phyloP scores from a whole-genome alignment of 306 rosid species.

The Cicer pinnatifidum region DNA sequence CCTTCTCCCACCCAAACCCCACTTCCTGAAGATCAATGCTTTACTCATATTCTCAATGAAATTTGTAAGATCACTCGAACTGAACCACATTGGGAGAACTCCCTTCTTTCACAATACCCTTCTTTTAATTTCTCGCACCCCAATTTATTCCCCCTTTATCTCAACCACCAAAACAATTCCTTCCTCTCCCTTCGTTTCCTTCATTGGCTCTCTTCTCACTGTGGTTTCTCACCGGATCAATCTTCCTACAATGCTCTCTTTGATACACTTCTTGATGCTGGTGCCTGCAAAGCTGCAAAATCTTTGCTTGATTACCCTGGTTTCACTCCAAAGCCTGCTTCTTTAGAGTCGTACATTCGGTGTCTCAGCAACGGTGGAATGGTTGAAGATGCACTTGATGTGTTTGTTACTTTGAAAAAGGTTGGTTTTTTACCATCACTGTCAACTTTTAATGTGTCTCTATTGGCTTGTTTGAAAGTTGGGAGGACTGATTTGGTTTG shows the following conservation, averaged over 20 bases:
- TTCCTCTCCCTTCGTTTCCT: slow-evolving; percentile 76
- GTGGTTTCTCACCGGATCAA: slow-evolving; percentile 56
- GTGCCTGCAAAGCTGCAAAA: slow-evolving; percentile 61
- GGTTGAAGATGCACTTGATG: slow-evolving; percentile 59
- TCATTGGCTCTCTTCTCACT: slow-evolving; percentile 62
- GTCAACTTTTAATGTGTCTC: slow-evolving; percentile 63
- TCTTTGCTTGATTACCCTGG: slow-evolving; percentile 50
- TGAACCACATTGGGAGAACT: slow-evolving; percentile 73
- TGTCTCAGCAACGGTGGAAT: slow-evolving; percentile 60
- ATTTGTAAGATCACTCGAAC: slow-evolving; percentile 62
- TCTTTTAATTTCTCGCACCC: slow-evolving; percentile 67
- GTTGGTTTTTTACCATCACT: slow-evolving; percentile 54
- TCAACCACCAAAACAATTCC: slow-evolving; percentile 62
- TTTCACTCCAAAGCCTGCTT: slow-evolving; percentile 53
- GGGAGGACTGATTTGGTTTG: slow-evolving; percentile 65
- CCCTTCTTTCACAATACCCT: slow-evolving; percentile 64
- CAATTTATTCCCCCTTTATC: slow-evolving; percentile 51
- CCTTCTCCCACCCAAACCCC: background rate
- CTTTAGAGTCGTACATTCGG: slow-evolving; percentile 61
- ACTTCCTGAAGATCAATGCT: slow-evolving; percentile 38
- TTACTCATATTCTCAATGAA: slow-evolving; percentile 49
- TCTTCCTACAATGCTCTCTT: slow-evolving; percentile 58
- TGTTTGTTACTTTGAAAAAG: slow-evolving; percentile 51
- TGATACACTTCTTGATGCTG: slow-evolving; percentile 63
- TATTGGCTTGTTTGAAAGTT: slow-evolving; percentile 57